Evolutionary conservation across 2,329 filamentous ascomycete genomes (phyloP).

Genomic region (Knufia fluminis): DNA sequence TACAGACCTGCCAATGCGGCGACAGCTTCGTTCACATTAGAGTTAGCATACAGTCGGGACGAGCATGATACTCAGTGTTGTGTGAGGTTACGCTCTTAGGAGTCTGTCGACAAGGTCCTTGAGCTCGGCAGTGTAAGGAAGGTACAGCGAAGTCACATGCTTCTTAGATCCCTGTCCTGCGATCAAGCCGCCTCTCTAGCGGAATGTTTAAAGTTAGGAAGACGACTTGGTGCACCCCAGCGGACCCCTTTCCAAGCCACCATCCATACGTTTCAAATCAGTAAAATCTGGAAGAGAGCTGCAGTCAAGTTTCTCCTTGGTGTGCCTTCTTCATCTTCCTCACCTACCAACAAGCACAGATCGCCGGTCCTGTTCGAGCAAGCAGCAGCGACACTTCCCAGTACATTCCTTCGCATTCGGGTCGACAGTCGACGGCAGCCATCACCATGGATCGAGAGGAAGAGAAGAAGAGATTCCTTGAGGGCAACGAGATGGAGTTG

Average conservation of each 20-base stretch:
- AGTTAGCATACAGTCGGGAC: no score
- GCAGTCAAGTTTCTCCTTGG: not conserved
- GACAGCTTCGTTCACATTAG: no score
- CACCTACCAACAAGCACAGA: not conserved
- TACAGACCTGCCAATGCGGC: no score
- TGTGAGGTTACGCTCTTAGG: no score
- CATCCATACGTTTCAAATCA: not conserved
- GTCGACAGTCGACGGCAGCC: constrained; percentile 11
- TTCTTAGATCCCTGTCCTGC: no score
- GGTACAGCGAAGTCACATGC: not conserved
- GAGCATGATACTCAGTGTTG: no score
- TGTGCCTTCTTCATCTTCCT: not conserved
- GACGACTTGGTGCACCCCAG: not conserved
- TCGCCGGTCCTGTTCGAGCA: not conserved
- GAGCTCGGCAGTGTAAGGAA: no score
- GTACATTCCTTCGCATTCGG: not conserved
- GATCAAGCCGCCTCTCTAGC: not conserved
- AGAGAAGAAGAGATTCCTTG: constrained; percentile 59
- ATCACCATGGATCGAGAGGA: constrained; percentile 57
- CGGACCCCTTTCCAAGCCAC: constrained; percentile 4
- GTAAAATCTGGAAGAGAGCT: not conserved
- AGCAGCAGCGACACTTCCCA: not conserved
- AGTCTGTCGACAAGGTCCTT: no score
- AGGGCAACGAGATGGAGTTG: constrained; percentile 62
- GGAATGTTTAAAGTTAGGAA: not conserved